Percentiles rank a stretch among this genome's conserved stretches.
Conservation (phyloP, 331 rosid genomes). For the Arachis monticola region DNA sequence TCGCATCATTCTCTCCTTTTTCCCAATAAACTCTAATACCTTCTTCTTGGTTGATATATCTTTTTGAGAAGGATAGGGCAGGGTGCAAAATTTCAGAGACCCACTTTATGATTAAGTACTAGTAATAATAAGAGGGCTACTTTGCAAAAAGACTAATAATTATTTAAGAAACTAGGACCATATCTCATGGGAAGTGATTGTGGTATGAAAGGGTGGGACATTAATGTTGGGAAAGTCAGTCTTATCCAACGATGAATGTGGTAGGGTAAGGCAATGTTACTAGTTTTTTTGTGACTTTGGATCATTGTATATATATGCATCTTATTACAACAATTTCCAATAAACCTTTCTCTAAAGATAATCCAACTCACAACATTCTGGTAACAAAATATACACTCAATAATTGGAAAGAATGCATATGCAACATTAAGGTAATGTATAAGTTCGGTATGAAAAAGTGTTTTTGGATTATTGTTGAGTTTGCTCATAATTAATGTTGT, state of each 20-base stretch:
- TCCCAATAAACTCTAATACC: conserved; percentile 6
- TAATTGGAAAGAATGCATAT: neutral
- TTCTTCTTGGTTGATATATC: conserved; percentile 31
- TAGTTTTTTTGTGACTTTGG: no score
- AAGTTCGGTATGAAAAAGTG: conserved; percentile 9
- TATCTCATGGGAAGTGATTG: conserved; percentile 36
- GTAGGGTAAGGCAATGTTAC: no score
- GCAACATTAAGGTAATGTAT: neutral
- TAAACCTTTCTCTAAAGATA: neutral
- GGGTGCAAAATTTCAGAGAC: conserved; percentile 38
- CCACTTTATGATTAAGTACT: conserved; percentile 40
- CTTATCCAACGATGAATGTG: conserved; percentile 49
- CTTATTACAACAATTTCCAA: no score
- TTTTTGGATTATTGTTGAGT: neutral
- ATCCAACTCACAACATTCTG: conserved; percentile 1
- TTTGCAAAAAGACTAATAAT: conserved; percentile 30
- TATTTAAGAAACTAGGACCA: conserved; percentile 46
- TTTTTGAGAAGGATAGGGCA: conserved; percentile 35
- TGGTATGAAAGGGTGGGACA: conserved; percentile 38
- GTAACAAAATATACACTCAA: no score
- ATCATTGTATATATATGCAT: no score
- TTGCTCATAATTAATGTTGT: neutral
- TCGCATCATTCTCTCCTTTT: conserved; percentile 6
- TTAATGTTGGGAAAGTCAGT: conserved; percentile 27
- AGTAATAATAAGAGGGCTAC: neutral